Percentiles rank a stretch among this genome's conserved stretches.
phyloP scores from a whole-genome alignment of 2,329 filamentous ascomycete species.

The Aspergillus carbonarius region DNA sequence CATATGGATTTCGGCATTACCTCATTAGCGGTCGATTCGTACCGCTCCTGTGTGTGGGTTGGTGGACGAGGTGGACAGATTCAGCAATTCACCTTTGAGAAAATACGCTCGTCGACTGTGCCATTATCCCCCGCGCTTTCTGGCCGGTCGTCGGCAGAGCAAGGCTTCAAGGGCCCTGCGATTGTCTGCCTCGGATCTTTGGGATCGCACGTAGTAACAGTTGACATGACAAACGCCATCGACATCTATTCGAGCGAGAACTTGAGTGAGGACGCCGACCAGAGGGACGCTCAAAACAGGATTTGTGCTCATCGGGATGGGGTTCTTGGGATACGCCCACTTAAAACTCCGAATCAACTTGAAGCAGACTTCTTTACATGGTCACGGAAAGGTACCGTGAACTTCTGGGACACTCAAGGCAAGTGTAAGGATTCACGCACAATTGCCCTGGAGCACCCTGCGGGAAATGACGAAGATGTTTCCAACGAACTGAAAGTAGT shows the following conservation, averaged over 20 bases:
- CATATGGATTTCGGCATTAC: constrained; percentile 67
- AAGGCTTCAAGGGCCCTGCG: constrained; percentile 33
- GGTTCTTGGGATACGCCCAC: constrained; percentile 68
- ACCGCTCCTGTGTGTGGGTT: constrained; percentile 62
- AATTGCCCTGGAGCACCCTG: constrained; percentile 66
- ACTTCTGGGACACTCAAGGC: constrained; percentile 79
- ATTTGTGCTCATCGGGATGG: constrained; percentile 59
- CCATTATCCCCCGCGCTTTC: constrained; percentile 26
- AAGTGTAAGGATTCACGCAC: constrained; percentile 63
- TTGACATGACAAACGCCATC: constrained; percentile 74
- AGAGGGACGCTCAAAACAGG: constrained; percentile 31
- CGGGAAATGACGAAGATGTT: constrained; percentile 43
- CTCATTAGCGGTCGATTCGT: constrained; percentile 62
- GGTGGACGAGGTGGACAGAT: constrained; percentile 64
- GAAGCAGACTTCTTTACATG: constrained; percentile 82
- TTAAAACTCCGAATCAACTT: constrained; percentile 60
- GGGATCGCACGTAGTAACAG: constrained; percentile 65
- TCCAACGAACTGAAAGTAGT: constrained; percentile 59
- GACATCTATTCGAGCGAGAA: constrained; percentile 56
- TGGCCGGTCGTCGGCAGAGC: constrained; percentile 21
- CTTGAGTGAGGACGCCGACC: constrained; percentile 30
- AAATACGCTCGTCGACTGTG: constrained; percentile 34
- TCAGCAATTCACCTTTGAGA: constrained; percentile 46
- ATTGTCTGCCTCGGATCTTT: constrained; percentile 70
- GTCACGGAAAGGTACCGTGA: constrained; percentile 75